Conservation (phyloP, 495 filamentous ascomycete species). For the Penicillium angulare region DNA sequence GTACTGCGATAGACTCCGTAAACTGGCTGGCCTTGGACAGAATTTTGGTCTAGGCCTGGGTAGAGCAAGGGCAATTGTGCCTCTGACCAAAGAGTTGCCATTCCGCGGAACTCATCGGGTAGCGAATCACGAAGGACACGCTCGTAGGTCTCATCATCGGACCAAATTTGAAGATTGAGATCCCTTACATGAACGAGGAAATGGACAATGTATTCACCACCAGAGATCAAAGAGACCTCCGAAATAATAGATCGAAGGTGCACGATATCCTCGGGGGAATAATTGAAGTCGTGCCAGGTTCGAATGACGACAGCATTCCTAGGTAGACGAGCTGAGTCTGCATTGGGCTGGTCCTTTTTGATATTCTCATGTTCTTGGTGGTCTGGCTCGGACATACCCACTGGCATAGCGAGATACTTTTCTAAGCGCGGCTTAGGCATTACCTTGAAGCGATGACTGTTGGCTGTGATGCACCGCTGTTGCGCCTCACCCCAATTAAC, state of each 20-base stretch:
- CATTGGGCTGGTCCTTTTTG: conserved; percentile 10
- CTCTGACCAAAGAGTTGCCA: conserved; percentile 89
- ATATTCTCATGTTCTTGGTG: conserved; percentile 6
- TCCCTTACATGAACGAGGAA: conserved; percentile 69
- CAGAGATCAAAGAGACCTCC: conserved; percentile 61
- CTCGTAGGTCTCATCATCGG: conserved; percentile 60
- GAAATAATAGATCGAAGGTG: conserved; percentile 59
- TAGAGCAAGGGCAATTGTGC: conserved; percentile 88
- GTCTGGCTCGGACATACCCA: conserved; percentile 32
- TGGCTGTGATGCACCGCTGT: conserved; percentile 63
- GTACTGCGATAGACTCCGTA: conserved; percentile 89
- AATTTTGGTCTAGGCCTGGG: conserved; percentile 73
- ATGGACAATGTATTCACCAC: conserved; percentile 62
- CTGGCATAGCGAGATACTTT: conserved; percentile 45
- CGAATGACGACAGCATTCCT: conserved; percentile 61
- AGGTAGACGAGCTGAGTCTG: conserved; percentile 39
- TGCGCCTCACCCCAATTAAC: conserved; percentile 77
- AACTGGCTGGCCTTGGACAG: conserved; percentile 69
- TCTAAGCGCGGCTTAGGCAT: conserved; percentile 39
- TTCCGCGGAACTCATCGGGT: conserved; percentile 82
- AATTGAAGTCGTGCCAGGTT: conserved; percentile 61
- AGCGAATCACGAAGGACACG: conserved; percentile 66
- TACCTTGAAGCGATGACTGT: conserved; percentile 67
- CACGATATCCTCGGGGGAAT: conserved; percentile 50
- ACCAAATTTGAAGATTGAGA: conserved; percentile 62